Percentiles rank a stretch among this genome's conserved stretches.
Conservation (phyloP, 352 stramenopile genomes). For the Salisapilia sapeloensis region DNA sequence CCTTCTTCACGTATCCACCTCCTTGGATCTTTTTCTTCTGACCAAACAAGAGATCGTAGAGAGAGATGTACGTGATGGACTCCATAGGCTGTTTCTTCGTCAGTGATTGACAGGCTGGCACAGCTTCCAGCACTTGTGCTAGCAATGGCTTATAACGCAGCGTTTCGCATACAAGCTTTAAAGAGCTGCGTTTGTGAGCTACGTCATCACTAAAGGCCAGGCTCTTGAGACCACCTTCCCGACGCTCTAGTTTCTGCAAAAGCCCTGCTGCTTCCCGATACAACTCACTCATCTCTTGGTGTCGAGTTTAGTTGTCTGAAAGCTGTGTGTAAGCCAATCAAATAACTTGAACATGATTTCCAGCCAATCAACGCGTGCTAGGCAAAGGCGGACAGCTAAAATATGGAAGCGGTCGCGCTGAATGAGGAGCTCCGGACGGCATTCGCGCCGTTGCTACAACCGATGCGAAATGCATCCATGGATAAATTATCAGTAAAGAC, state of each 20-base stretch:
- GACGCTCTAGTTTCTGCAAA: conserved; percentile 60
- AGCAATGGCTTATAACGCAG: conserved; percentile 77
- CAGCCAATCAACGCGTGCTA: too few species aligned
- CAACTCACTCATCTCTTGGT: conserved; percentile 80
- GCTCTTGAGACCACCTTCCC: conserved; percentile 69
- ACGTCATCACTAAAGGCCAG: conserved; percentile 69
- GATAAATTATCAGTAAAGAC: too few species aligned
- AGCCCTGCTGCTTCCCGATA: conserved; percentile 67
- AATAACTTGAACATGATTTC: too few species aligned
- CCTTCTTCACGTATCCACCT: conserved; percentile 76
- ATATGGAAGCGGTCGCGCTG: conserved; percentile 43
- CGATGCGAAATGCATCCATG: too few species aligned
- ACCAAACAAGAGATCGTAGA: conserved; percentile 81
- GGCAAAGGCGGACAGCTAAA: conserved; percentile 1
- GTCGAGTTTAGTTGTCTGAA: too few species aligned
- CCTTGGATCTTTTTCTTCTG: conserved; percentile 68
- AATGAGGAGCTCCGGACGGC: conserved; percentile 45
- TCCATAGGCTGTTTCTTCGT: conserved; percentile 27
- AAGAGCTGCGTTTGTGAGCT: conserved; percentile 77
- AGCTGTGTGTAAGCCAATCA: too few species aligned
- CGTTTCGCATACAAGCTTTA: conserved; percentile 79
- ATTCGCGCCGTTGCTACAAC: conserved; percentile 42
- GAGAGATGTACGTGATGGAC: conserved; percentile 58
- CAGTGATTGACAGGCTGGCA: conserved; percentile 47
- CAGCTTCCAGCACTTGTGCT: conserved; percentile 35